Conservation (phyloP, 2,329 filamentous ascomycete species). For the Aspergillus aculeatus region DNA sequence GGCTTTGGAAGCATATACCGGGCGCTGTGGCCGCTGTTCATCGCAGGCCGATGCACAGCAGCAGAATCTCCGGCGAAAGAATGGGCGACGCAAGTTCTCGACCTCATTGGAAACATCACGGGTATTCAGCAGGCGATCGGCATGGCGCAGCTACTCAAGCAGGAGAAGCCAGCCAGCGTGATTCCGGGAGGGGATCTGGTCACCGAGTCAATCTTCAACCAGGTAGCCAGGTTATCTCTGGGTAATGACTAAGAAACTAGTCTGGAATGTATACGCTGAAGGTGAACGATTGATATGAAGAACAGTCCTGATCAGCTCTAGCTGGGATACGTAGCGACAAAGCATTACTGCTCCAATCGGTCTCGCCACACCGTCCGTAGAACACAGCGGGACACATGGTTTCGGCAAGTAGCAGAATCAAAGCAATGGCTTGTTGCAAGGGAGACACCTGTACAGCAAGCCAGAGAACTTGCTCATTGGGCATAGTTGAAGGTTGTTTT, state of each 20-base stretch:
- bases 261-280: not conserved
- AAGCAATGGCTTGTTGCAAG: no score
- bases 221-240: not conserved
- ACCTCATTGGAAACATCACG: slow-evolving; percentile 3
- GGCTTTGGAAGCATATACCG: slow-evolving; percentile 13
- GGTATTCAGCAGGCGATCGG: not conserved
- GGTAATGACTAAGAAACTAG: not conserved
- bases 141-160: not conserved
- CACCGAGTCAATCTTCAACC: not conserved
- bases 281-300: not conserved
- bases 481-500: no score
- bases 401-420: no score
- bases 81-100: slow-evolving; percentile 8
- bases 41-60: slow-evolving; percentile 12
- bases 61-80: not conserved
- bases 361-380: no score
- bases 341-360: not conserved
- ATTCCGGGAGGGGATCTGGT: not conserved
- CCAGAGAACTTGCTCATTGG: no score
- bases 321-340: not conserved
- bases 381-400: no score
- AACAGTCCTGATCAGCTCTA: not conserved
- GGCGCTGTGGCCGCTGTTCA: slow-evolving; percentile 20
- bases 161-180: not conserved
- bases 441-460: no score